Conservation (phyloP, 805 yeast species). For the Starmerella cellae region DNA sequence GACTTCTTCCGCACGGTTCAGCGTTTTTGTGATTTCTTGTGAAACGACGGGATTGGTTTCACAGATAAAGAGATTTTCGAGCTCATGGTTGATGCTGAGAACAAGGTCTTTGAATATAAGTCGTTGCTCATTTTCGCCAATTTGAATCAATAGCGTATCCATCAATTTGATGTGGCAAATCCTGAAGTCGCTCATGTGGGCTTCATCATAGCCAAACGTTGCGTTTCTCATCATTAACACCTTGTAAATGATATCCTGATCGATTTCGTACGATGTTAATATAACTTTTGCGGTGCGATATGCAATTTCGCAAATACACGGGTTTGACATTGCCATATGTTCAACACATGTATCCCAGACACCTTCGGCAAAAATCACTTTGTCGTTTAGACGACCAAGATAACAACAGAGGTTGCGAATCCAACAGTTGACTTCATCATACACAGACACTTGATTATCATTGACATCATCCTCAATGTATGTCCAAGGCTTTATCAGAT, state of each 20-base stretch:
- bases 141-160: slow-evolving; percentile 9
- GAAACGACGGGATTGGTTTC: background rate
- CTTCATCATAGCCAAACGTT: slow-evolving; percentile 5
- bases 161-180: slow-evolving; percentile 15
- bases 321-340: slow-evolving; percentile 8
- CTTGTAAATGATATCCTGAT: slow-evolving; percentile 13
- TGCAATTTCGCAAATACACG: slow-evolving; percentile 7
- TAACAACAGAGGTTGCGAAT: slow-evolving; percentile 4
- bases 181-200: slow-evolving; percentile 9
- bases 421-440: slow-evolving; percentile 16
- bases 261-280: slow-evolving; percentile 9
- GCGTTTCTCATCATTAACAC: slow-evolving; percentile 15
- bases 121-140: background rate
- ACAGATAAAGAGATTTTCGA: background rate
- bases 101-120: background rate
- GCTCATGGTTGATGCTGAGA: slow-evolving; percentile 8
- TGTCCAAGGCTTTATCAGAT: slow-evolving; percentile 15
- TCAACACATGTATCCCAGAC: slow-evolving; percentile 21
- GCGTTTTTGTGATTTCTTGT: background rate
- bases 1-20: background rate
- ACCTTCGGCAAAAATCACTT: slow-evolving; percentile 7
- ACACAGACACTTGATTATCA: slow-evolving; percentile 2
- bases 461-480: slow-evolving; percentile 2
- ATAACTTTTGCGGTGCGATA: slow-evolving; percentile 13
- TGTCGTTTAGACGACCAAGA: slow-evolving; percentile 1